Evolutionary conservation across 108 stramenopile genomes (phyloP).

Genomic region (Cyclotella baltica): DNA sequence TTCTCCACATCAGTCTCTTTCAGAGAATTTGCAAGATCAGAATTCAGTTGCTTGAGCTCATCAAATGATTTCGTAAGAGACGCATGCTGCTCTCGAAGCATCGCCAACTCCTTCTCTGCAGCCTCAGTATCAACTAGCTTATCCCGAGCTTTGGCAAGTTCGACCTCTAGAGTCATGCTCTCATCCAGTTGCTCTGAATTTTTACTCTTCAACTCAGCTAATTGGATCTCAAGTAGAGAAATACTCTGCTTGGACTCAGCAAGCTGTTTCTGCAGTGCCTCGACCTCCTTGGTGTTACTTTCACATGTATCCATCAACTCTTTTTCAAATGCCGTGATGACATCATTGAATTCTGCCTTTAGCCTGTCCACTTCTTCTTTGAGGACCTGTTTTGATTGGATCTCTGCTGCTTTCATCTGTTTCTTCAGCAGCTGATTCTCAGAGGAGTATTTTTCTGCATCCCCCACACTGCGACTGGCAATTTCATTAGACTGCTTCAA

Average conservation of each 20-base stretch:
- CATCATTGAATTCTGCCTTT: constrained; percentile 36
- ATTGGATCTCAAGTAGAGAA: constrained; percentile 8
- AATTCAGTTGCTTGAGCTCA: constrained; percentile 2
- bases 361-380: constrained; percentile 33
- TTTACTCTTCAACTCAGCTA: constrained; percentile 18
- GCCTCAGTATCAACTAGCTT: constrained; percentile 20
- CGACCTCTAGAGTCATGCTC: neutral
- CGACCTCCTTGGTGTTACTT: constrained; percentile 22
- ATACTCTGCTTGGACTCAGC: constrained; percentile 11
- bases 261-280: constrained; percentile 23
- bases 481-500: constrained; percentile 8
- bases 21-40: constrained; percentile 9
- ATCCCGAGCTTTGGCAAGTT: neutral
- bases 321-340: constrained; percentile 33
- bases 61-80: constrained; percentile 2
- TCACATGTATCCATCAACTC: constrained; percentile 35
- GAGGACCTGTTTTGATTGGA: constrained; percentile 20
- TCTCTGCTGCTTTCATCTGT: constrained; percentile 7
- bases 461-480: constrained; percentile 1
- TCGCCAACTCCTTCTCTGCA: constrained; percentile 11
- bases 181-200: constrained; percentile 10
- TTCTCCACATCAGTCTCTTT: constrained; percentile 7
- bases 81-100: constrained; percentile 19
- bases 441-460: neutral
- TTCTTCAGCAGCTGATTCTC: constrained; percentile 18